Evolutionary conservation across 225 moss, liverwort and hornwort genomes (phyloP).

Genomic region (Pleurozium schreberi): DNA sequence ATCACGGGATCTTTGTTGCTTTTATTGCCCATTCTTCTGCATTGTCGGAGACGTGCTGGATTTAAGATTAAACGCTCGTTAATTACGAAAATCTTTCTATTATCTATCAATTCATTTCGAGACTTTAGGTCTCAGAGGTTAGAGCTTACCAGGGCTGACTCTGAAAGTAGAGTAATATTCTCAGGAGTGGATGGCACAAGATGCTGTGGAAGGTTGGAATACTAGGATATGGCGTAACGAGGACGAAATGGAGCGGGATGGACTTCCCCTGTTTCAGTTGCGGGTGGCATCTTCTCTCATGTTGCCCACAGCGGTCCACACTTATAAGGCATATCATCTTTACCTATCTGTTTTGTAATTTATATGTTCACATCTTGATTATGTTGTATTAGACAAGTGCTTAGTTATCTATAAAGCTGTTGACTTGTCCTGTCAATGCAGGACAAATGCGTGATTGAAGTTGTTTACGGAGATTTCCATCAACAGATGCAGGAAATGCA

Average conservation of each 20-base stretch:
- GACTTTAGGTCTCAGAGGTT: background rate
- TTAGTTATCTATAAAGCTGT: background rate
- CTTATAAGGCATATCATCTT: slow-evolving; percentile 22
- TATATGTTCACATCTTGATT: background rate
- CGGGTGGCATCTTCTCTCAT: slow-evolving; percentile 46
- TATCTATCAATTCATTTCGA: background rate
- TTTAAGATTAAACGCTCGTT: background rate
- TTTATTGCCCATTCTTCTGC: background rate
- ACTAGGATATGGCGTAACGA: slow-evolving; percentile 49
- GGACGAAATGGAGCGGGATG: slow-evolving; percentile 8
- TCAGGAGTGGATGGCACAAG: slow-evolving; percentile 64
- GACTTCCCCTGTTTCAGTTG: slow-evolving; percentile 46
- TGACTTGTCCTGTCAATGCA: background rate
- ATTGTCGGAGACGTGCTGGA: background rate
- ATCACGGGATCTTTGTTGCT: background rate
- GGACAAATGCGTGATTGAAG: slow-evolving; percentile 52
- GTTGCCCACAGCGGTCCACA: slow-evolving; percentile 20
- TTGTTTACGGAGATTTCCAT: slow-evolving; percentile 43
- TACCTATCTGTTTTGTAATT: background rate
- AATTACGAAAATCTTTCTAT: background rate
- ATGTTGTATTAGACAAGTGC: background rate
- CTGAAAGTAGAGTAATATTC: background rate
- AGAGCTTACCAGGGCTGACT: background rate
- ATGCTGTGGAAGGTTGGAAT: slow-evolving; percentile 52
- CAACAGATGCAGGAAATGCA: slow-evolving; percentile 33